These are phyloP conservation scores for Rubia tinctorum DNA, from an alignment of 305 asterid species.

Conservation along the genomic window DNA sequence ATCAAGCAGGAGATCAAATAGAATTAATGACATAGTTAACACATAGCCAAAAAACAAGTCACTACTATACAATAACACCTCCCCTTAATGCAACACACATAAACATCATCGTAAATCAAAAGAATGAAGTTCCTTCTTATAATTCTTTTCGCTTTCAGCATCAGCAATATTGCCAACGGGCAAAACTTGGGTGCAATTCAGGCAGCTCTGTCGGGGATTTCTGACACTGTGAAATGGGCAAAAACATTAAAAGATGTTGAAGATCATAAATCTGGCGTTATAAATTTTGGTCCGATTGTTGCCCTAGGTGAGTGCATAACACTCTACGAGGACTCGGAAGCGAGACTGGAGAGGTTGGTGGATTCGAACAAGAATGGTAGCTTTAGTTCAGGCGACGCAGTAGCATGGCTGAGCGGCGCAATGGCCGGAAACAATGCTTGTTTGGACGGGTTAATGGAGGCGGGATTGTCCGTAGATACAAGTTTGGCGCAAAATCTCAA, in stretches of 20 bases:
- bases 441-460: conserved; percentile 55
- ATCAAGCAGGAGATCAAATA: no score
- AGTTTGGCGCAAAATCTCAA: conserved; percentile 39
- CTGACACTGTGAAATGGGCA: conserved; percentile 35
- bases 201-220: conserved; percentile 32
- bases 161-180: conserved; percentile 11
- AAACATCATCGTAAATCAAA: background rate
- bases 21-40: no score
- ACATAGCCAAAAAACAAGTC: background rate
- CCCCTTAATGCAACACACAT: background rate
- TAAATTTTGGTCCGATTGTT: background rate
- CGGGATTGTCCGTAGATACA: conserved; percentile 22
- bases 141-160: conserved; percentile 1
- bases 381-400: conserved; percentile 38
- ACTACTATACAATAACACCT: background rate
- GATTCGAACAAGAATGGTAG: conserved; percentile 3
- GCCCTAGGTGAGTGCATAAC: conserved; percentile 38
- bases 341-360: conserved; percentile 37
- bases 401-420: conserved; percentile 72
- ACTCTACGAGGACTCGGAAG: conserved; percentile 47
- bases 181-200: conserved; percentile 32
- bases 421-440: conserved; percentile 59
- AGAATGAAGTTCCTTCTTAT: conserved; percentile 16
- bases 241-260: conserved; percentile 12
- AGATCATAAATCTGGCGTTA: conserved; percentile 22